Conservation (phyloP, 305 asterid species). For the Fraxinus baroniana region DNA sequence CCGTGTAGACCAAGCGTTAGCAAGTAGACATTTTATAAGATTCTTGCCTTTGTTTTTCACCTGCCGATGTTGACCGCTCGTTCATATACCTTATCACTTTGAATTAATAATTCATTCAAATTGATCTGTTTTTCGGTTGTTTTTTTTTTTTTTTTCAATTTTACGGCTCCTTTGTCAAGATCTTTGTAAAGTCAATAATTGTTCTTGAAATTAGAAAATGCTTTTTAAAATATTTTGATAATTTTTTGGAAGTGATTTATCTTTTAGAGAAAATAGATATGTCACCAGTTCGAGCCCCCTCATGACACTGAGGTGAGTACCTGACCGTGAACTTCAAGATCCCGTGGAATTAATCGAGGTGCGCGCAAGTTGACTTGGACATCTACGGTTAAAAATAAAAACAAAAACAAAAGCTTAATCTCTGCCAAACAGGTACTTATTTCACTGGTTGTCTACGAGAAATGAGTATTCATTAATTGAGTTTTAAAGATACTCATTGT, state of each 20-base stretch:
- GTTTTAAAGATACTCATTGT: background rate
- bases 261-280: background rate
- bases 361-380: no score
- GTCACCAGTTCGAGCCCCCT: no score
- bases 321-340: no score
- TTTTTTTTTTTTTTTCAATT: no score
- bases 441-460: background rate
- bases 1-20: background rate
- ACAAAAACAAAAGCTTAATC: no score
- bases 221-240: no score
- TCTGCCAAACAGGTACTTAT: background rate
- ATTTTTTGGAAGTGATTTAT: no score
- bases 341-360: no score
- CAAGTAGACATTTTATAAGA: background rate
- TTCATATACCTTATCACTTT: background rate
- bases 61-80: background rate
- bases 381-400: no score
- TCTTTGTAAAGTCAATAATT: no score
- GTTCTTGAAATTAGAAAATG: background rate
- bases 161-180: background rate
- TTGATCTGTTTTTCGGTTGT: background rate
- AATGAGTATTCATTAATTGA: no score
- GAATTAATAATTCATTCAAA: background rate
- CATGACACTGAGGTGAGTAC: no score
- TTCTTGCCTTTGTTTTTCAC: constrained; percentile 17